Evolutionary conservation across 495 filamentous ascomycete species (phyloP).

Genomic region (Penicillium fimorum): DNA sequence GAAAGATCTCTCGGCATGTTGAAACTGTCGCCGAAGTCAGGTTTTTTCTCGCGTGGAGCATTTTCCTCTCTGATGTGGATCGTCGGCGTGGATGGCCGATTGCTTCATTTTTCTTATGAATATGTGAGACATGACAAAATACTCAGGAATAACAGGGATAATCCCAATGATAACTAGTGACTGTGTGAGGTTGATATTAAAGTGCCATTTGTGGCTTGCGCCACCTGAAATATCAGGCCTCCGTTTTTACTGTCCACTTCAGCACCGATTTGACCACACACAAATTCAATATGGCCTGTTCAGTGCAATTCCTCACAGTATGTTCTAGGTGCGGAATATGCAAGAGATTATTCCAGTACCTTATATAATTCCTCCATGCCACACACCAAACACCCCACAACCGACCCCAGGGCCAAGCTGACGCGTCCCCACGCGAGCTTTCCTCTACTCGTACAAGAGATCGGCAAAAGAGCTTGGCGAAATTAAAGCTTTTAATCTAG

Average conservation of each 20-base stretch:
- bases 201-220: not conserved
- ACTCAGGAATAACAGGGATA: not conserved
- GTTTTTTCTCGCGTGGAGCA: not conserved
- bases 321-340: not conserved
- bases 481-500: not conserved
- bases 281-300: not conserved
- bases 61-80: slow-evolving; percentile 2
- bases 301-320: not conserved
- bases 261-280: not conserved
- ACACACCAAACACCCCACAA: not conserved
- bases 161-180: not conserved
- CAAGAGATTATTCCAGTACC: not conserved
- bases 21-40: slow-evolving; percentile 8
- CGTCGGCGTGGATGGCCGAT: slow-evolving; percentile 4
- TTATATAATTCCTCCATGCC: not conserved
- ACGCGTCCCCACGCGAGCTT: slow-evolving; percentile 6
- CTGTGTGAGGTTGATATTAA: not conserved
- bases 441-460: not conserved
- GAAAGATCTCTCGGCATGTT: slow-evolving; percentile 8
- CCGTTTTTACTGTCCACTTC: not conserved
- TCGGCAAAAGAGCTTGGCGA: slow-evolving; percentile 8
- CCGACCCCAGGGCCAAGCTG: not conserved
- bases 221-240: not conserved
- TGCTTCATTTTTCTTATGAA: not conserved
- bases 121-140: not conserved